Evolutionary conservation across 2,329 filamentous ascomycete genomes (phyloP).

Genomic region (Cordyceps tenuipes): DNA sequence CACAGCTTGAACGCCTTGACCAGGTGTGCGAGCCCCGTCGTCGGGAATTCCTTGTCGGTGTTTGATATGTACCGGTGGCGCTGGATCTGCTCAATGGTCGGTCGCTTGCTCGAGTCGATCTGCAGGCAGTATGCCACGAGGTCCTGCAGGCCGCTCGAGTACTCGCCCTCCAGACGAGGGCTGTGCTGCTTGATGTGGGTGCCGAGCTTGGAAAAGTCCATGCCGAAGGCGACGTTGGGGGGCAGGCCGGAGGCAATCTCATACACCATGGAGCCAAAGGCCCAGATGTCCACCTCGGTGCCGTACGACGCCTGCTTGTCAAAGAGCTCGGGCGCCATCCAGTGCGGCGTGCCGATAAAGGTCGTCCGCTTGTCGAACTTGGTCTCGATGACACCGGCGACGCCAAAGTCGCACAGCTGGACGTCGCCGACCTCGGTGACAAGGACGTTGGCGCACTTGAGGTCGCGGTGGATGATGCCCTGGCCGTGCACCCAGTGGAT

Average conservation of each 20-base stretch:
- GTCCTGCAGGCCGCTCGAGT: constrained; percentile 59
- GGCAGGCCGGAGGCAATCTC: constrained; percentile 74
- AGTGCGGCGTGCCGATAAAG: constrained; percentile 74
- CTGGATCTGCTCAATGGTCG: constrained; percentile 61
- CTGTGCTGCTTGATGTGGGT: constrained; percentile 51
- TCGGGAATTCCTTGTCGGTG: constrained; percentile 55
- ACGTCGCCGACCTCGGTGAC: constrained; percentile 69
- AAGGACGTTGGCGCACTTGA: constrained; percentile 72
- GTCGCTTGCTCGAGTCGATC: constrained; percentile 58
- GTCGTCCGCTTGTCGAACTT: constrained; percentile 71
- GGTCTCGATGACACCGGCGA: constrained; percentile 68
- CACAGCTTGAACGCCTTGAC: constrained; percentile 67
- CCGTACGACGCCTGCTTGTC: constrained; percentile 57
- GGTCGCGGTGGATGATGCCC: constrained; percentile 62
- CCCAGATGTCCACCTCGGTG: constrained; percentile 74
- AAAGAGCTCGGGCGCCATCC: constrained; percentile 79
- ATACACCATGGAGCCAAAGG: constrained; percentile 71
- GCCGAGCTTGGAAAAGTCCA: constrained; percentile 40
- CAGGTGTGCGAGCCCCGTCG: constrained; percentile 52
- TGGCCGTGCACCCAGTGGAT: constrained; percentile 60
- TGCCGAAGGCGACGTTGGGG: constrained; percentile 54
- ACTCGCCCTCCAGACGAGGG: constrained; percentile 64
- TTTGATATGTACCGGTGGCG: constrained; percentile 60
- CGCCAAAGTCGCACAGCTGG: constrained; percentile 78
- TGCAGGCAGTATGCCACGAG: constrained; percentile 67